Evolutionary conservation across 306 rosid genomes (phyloP).

Genomic region (Lagenaria siceraria): DNA sequence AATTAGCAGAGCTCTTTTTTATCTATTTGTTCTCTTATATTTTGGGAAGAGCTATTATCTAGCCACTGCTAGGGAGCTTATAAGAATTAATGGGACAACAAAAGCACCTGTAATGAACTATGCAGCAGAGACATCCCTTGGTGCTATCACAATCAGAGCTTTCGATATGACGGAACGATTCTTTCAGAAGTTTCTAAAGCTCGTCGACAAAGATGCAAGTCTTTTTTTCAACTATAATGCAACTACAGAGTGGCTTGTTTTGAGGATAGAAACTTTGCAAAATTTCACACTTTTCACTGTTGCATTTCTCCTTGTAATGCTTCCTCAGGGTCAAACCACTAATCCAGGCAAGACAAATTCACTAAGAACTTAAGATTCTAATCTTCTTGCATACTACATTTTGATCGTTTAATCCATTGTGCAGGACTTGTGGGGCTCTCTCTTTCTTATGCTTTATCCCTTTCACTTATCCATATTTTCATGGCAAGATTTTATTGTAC

Average conservation of each 20-base stretch:
- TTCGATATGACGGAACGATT: slow-evolving; percentile 41
- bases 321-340: slow-evolving; percentile 44
- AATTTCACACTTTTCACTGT: slow-evolving; percentile 54
- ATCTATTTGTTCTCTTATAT: not conserved
- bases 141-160: slow-evolving; percentile 69
- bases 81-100: slow-evolving; percentile 78
- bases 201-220: slow-evolving; percentile 56
- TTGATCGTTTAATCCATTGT: not conserved
- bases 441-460: slow-evolving; percentile 53
- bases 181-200: slow-evolving; percentile 38
- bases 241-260: slow-evolving; percentile 47
- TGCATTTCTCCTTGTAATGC: slow-evolving; percentile 40
- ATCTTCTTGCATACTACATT: not conserved
- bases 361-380: not conserved
- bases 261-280: slow-evolving; percentile 59
- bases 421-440: slow-evolving; percentile 74
- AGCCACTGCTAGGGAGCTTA: slow-evolving; percentile 61
- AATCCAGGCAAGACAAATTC: slow-evolving; percentile 32
- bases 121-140: slow-evolving; percentile 70
- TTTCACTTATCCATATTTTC: slow-evolving; percentile 31
- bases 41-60: slow-evolving; percentile 47
- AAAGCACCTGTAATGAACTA: slow-evolving; percentile 79
- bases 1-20: not conserved
- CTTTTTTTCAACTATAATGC: slow-evolving; percentile 56
- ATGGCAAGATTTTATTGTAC: slow-evolving; percentile 34